Conservation (phyloP, 306 rosid genomes). For the Biancaea sappan region DNA sequence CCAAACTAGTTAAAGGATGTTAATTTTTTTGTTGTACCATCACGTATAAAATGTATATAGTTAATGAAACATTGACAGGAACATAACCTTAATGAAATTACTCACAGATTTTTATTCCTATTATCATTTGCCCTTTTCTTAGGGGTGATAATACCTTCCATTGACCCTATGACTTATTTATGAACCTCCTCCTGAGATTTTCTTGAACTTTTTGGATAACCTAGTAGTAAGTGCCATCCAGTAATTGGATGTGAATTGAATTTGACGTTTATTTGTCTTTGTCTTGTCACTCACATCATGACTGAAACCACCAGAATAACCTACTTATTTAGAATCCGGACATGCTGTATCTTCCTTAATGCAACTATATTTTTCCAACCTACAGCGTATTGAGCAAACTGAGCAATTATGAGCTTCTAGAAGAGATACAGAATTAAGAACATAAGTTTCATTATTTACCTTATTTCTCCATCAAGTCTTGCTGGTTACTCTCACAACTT, state of each 20-base stretch:
- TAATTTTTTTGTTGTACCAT: neutral
- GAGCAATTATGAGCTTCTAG: conserved; percentile 1
- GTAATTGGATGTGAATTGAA: conserved; percentile 3
- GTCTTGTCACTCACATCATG: neutral
- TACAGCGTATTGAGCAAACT: conserved; percentile 5
- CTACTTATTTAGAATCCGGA: neutral
- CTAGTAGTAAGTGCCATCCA: neutral
- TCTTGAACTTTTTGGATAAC: neutral
- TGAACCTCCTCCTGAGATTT: neutral
- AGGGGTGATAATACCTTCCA: conserved; percentile 27
- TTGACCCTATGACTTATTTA: conserved; percentile 21
- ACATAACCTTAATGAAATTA: neutral
- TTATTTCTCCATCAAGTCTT: neutral
- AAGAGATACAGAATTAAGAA: neutral
- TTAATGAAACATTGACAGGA: neutral
- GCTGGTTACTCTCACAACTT: neutral
- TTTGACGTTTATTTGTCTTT: neutral
- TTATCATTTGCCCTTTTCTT: neutral
- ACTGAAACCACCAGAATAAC: neutral
- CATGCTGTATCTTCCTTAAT: neutral
- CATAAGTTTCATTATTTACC: neutral
- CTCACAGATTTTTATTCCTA: neutral
- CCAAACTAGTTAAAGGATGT: neutral
- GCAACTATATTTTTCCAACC: neutral
- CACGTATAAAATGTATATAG: neutral